Evolutionary conservation across 1,284 basidiomycete genomes (phyloP).

Genomic region (Ceratobasidium sp.): DNA sequence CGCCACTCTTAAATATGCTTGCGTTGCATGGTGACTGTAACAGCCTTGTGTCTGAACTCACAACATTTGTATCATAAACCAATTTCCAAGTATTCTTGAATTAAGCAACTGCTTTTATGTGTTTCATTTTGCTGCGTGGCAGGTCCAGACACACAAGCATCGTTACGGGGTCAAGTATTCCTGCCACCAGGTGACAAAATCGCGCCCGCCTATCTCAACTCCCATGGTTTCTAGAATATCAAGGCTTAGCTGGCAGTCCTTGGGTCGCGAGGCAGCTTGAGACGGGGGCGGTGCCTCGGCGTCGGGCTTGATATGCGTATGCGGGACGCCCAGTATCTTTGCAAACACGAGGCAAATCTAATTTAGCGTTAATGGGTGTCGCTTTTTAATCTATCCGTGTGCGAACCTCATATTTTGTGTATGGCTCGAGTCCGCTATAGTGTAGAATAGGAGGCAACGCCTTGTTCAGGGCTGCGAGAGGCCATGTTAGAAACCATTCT

Average conservation of each 20-base stretch:
- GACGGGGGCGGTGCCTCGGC: conserved; percentile 63
- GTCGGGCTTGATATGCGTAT: conserved; percentile 74
- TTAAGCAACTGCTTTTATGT: not conserved
- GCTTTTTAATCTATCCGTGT: not conserved
- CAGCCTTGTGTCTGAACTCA: not conserved
- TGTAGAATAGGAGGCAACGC: conserved; percentile 74
- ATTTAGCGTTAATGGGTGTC: not conserved
- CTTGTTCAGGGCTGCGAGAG: conserved; percentile 47
- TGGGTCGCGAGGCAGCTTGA: conserved; percentile 73
- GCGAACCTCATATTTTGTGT: conserved; percentile 78
- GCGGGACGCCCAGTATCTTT: conserved; percentile 69
- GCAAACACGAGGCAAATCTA: conserved; percentile 78
- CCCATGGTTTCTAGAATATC: conserved; percentile 63
- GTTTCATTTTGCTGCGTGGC: not conserved
- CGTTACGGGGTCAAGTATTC: conserved; percentile 20
- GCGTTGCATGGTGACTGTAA: not conserved
- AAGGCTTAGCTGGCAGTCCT: conserved; percentile 68
- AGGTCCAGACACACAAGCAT: not conserved
- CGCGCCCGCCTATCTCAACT: conserved; percentile 71
- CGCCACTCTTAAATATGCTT: not conserved
- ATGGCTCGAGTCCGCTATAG: conserved; percentile 77
- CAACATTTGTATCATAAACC: conserved; percentile 23
- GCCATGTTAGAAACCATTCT: conserved; percentile 5
- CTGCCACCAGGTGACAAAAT: conserved; percentile 82
- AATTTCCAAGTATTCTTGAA: not conserved